These are phyloP conservation scores for Penicillium sp. DNA, from an alignment of 2,329 filamentous ascomycete species.

Conservation along the genomic window DNA sequence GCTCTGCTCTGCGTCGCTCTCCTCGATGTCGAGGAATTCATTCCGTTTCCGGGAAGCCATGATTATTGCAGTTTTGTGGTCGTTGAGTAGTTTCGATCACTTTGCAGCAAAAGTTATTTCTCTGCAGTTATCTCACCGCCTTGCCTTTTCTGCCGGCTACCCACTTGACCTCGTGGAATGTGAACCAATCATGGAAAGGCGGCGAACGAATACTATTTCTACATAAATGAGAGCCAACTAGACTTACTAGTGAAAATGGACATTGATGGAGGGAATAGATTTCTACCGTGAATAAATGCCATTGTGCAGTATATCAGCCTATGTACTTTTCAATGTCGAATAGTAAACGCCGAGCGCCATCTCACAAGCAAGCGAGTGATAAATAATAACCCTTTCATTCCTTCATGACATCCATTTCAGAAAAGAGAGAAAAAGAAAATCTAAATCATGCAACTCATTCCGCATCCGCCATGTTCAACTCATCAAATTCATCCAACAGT, in stretches of 20 bases:
- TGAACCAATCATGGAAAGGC: not conserved
- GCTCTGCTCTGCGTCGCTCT: slow-evolving; percentile 35
- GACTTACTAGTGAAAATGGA: no score
- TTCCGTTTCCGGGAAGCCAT: slow-evolving; percentile 39
- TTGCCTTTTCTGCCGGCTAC: not conserved
- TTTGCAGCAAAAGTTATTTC: slow-evolving; percentile 6
- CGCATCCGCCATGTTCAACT: slow-evolving; percentile 62
- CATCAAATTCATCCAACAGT: slow-evolving; percentile 88
- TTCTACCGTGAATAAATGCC: not conserved
- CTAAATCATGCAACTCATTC: slow-evolving; percentile 4
- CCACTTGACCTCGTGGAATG: not conserved
- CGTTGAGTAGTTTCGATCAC: not conserved
- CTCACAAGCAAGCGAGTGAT: slow-evolving; percentile 1
- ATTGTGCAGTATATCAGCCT: not conserved
- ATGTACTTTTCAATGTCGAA: not conserved
- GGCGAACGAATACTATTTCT: not conserved
- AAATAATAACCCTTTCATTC: slow-evolving; percentile 6
- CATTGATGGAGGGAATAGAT: no score
- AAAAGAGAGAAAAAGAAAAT: not conserved
- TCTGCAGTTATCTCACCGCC: not conserved
- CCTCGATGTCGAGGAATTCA: slow-evolving; percentile 36
- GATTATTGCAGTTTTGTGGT: not conserved
- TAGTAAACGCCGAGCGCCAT: not conserved
- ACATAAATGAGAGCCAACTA: not conserved
- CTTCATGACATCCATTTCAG: slow-evolving; percentile 10